Evolutionary conservation across 2,329 filamentous ascomycete species (phyloP), one percentile per base, ranked within the genome.

Genomic region (Fusarium robinianum): DNA sequence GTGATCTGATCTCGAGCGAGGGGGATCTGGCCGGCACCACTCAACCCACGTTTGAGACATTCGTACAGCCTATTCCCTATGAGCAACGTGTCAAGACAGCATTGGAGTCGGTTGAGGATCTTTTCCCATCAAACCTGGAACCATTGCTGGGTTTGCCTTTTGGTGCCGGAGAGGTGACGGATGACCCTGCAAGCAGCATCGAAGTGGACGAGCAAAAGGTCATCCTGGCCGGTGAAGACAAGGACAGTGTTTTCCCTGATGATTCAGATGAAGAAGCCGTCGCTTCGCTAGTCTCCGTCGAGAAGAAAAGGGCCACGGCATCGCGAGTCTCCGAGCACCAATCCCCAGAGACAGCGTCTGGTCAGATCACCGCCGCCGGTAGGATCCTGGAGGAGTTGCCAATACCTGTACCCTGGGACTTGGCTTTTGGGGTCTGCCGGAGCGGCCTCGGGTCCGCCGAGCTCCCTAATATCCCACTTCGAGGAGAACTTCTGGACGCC

Each of bases 81-180:
- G 83, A 80, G 55, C 70, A 76, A 5, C 69, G 70, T 3, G 73
- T 96, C n/a, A 85, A 84, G 56, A 95, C 92, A 1, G 80, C 83
- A 2, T 68, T 95, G 25, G 81, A 95, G 60, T 91, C 92, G 38
- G 84, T 97, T 1, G 86, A 91, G 63, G 92, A 97, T 63, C 74
- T 99, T 11, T 96, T 87, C 63, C 86, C 88, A 0, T 76, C 80
- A 14, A 87, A 82, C 33, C 67, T 90, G 15, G 63, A 69, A 11
- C 70, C 71, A n/a, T 69, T 66, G 3, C 63, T 82, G 5, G 75
- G 74, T 1, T 48, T 74, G 8, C 54, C 69, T 5, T 63, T 63
- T 2, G 50, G 46, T 8, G 8, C 32, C 3, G 57, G 62, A 8
- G 42, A 59, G 6, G 38, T 57, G 5, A 58, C 57, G 5, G 48